Evolutionary conservation across 331 rosid species (phyloP), one percentile per base, ranked within the genome.

Genomic region (Rhamnella rubrinervis): DNA sequence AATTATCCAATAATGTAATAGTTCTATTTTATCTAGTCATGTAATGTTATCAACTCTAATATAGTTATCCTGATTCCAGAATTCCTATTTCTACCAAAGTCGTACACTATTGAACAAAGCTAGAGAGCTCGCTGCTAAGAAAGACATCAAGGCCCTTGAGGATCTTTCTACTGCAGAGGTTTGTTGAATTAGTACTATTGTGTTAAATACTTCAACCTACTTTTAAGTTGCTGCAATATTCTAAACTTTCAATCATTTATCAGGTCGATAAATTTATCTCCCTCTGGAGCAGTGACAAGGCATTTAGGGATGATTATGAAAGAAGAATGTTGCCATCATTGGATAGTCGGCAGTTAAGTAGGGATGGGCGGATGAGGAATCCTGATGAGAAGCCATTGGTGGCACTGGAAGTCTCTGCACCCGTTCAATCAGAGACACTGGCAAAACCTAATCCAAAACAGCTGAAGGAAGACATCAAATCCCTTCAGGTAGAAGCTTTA

Each of bases 291-390:
- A 68, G 81, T 72, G 85, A 85, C 80, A 87, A 91, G 80, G 68
- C 82, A 52, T 82, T 89, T 69, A 87, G 99, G 80, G 87, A 78
- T 70, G 96, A 91, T 66, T 95, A 95, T 78, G 96, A 84, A 80
- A 91, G 77, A 66, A 87, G 91, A 81, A 81, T 95, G 71, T 75
- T 91, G 81, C 61, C 87, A 47, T 89, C 97, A 25, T 79, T 95
- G 70, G 99, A 95, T 63, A 71, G 68, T 76, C 81, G 99, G 8
- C 93, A 87, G 61, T 49, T 91, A 83, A 95, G 97, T 72, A 71
- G 93, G 83, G 99, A 95, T 68, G 99, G 99, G 0, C 87, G 99
- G 60, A 93, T 93, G 46, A 87, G 97, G 81, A 93, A 91, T 81
- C 91, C 96, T 0, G 92, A 84, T 66, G 97, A 93, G 78, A 93